A percentile compares a stretch with the other conserved stretches of the same genome.
Evolutionary conservation across 2,329 filamentous ascomycete genomes (phyloP).

Genomic region (Fusarium torreyae): DNA sequence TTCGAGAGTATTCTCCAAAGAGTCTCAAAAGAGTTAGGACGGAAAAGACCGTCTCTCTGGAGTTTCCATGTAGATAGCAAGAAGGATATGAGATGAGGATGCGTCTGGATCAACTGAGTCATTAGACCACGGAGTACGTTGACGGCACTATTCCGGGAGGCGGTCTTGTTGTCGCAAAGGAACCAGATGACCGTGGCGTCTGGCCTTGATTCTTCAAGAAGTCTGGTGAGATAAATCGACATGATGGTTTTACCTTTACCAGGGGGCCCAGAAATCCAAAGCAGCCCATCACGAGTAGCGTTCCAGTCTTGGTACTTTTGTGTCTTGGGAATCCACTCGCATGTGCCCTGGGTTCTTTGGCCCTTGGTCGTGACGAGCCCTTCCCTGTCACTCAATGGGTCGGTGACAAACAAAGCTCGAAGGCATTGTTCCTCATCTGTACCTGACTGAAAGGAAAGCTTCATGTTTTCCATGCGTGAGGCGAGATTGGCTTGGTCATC

Average conservation of each 20-base stretch:
- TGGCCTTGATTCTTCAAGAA: neutral
- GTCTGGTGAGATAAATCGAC: slow-evolving; percentile 15
- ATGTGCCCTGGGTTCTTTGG: slow-evolving; percentile 5
- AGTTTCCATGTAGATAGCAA: slow-evolving; percentile 1
- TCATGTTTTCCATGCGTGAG: neutral
- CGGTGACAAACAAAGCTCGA: slow-evolving; percentile 16
- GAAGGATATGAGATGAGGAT: neutral
- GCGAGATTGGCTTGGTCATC: neutral
- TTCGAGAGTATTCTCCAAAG: slow-evolving; percentile 4
- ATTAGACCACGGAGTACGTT: slow-evolving; percentile 13
- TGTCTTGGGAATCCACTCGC: slow-evolving; percentile 22
- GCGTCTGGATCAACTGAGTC: slow-evolving; percentile 1
- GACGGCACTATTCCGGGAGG: neutral
- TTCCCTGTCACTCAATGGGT: slow-evolving; percentile 16
- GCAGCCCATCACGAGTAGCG: neutral
- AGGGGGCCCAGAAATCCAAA: slow-evolving; percentile 20
- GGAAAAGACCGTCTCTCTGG: neutral
- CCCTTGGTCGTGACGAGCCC: slow-evolving; percentile 4
- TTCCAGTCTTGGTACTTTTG: slow-evolving; percentile 10
- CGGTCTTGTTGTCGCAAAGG: slow-evolving; percentile 21
- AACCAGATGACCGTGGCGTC: slow-evolving; percentile 9
- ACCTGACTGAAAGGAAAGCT: neutral
- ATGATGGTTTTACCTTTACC: slow-evolving; percentile 29
- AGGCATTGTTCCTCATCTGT: slow-evolving; percentile 16
- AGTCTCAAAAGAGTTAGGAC: neutral